Evolutionary conservation across 352 stramenopile genomes (phyloP).

Genomic region (Phytopythium montanum): DNA sequence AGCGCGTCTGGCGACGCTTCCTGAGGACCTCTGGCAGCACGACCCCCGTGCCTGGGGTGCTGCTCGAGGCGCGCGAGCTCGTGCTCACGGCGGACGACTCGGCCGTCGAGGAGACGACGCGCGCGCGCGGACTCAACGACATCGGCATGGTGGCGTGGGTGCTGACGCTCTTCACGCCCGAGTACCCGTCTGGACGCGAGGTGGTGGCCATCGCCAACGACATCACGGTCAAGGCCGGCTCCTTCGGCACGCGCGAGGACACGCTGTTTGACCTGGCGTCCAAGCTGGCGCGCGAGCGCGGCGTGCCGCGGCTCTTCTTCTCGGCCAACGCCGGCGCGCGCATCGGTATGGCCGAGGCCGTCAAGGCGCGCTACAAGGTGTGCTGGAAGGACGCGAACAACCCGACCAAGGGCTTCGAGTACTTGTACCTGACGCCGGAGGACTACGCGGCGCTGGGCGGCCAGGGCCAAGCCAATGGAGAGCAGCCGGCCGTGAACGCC

Average conservation of each 20-base stretch:
- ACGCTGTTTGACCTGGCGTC: slow-evolving; percentile 98
- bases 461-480: not conserved
- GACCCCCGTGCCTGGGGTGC: slow-evolving; percentile 82
- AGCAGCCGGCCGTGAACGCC: slow-evolving; percentile 83
- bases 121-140: slow-evolving; percentile 95
- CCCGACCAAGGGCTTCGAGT: slow-evolving; percentile 98
- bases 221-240: slow-evolving; percentile 99
- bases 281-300: slow-evolving; percentile 91
- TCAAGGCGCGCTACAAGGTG: slow-evolving; percentile 98
- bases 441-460: slow-evolving; percentile 93
- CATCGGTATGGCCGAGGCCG: slow-evolving; percentile 97
- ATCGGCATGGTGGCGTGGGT: slow-evolving; percentile 99
- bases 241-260: slow-evolving; percentile 99
- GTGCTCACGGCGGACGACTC: slow-evolving; percentile 86
- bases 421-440: slow-evolving; percentile 95
- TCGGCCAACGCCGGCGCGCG: slow-evolving; percentile 98
- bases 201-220: slow-evolving; percentile 99
- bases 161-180: slow-evolving; percentile 96
- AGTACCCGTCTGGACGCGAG: slow-evolving; percentile 95
- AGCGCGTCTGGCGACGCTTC: slow-evolving; percentile 93
- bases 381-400: slow-evolving; percentile 96
- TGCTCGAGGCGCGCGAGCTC: slow-evolving; percentile 94
- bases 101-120: slow-evolving; percentile 49
- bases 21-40: slow-evolving; percentile 58
- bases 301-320: slow-evolving; percentile 97